Conservation (phyloP, 805 yeast species). For the Gaillardinia entomophila region DNA sequence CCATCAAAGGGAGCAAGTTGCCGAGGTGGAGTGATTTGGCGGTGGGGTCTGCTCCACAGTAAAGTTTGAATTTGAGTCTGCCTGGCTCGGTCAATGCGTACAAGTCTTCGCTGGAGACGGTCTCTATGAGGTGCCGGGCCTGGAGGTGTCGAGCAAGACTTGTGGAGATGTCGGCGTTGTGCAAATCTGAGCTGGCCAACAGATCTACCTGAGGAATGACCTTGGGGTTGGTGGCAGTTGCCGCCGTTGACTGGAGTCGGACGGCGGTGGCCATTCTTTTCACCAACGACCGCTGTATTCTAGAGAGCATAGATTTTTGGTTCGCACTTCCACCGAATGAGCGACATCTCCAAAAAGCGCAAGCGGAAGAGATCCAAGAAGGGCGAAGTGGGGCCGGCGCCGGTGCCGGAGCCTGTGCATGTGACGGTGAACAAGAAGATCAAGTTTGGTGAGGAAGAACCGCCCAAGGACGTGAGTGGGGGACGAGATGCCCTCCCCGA, state of each 20-base stretch:
- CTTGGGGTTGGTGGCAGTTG: constrained; percentile 27
- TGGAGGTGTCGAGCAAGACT: constrained; percentile 34
- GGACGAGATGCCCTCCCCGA: not conserved
- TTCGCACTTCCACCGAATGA: too few species aligned
- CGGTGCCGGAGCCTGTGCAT: constrained; percentile 4
- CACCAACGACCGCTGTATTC: not conserved
- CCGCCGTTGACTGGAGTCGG: too few species aligned
- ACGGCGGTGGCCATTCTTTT: too few species aligned
- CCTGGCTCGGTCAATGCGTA: constrained; percentile 23
- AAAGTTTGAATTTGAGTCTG: constrained; percentile 43
- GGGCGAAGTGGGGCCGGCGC: constrained; percentile 2
- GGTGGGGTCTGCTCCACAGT: constrained; percentile 96
- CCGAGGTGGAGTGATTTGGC: constrained; percentile 89
- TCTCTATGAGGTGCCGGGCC: constrained; percentile 31
- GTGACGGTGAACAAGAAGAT: constrained; percentile 18
- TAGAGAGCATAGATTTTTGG: not conserved
- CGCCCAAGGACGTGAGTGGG: not conserved
- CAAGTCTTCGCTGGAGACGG: constrained; percentile 33
- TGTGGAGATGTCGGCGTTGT: constrained; percentile 15
- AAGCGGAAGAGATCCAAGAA: constrained; percentile 28
- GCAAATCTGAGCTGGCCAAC: constrained; percentile 15
- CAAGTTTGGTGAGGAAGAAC: constrained; percentile 13
- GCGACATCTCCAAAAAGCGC: constrained; percentile 10
- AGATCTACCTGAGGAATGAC: constrained; percentile 32
- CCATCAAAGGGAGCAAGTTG: constrained; percentile 80